Evolutionary conservation across 768 basidiomycete species (phyloP), one percentile per base, ranked within the genome.

Genomic region (Naganishia onofrii): DNA sequence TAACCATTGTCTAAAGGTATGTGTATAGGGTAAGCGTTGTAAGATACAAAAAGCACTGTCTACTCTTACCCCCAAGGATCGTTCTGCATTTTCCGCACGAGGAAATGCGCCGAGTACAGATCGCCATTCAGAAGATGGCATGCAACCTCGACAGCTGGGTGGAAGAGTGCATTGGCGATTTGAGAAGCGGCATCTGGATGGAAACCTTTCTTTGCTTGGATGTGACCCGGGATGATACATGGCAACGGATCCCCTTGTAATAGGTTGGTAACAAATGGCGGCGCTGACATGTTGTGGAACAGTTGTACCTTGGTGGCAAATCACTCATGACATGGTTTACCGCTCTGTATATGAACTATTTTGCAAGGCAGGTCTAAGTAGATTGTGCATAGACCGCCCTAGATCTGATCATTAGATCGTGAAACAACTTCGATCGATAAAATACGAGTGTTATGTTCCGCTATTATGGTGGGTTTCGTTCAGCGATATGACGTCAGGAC

Each of bases 61-160:
- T 8, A 38, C 8, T 21, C 68, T 52, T 44, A 69, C 68, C 68
- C 68, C 46, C 58, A 69, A n/a, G 56, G 68, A 60, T 69, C 68
- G 46, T 69, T 69, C 57, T 69, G 68, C 68, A 69, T 69, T 48
- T 69, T 69, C 32, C 68, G 31, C 7, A 57, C 68, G 29, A 69
- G 53, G 34, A 69, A 69, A 38, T 69, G 68, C 28, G 68, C 68
- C 56, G 68, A 69, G 36, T 69, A 69, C 23, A 69, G 29, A 23
- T 69, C 68, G 3, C 68, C 68, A 23, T 69, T 69, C 23, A 69
- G 26, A 1, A 69, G 51, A 28, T 69, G 68, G 9, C 56, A 58
- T 12, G 56, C 68, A 5, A 69, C 68, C 48, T 69, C 68, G 28
- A 69, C 58, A 34, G 68, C 68, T 3, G 68, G 68, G 29, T 69